These are phyloP conservation scores for Cantharellus cinnabarinus DNA, from an alignment of 768 basidiomycete genomes.

Conservation along the genomic window DNA sequence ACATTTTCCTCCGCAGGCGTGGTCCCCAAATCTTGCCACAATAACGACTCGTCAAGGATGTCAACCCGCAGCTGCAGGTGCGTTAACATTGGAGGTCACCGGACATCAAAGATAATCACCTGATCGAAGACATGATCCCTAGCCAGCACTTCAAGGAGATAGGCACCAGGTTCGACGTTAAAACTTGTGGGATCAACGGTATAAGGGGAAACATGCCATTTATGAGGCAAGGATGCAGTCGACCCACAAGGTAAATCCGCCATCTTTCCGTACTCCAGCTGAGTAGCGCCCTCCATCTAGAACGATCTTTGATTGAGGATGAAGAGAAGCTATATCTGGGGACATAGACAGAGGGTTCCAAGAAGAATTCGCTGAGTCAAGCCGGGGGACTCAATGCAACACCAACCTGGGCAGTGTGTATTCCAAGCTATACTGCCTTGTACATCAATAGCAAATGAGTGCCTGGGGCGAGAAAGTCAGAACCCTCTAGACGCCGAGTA, in stretches of 20 bases:
- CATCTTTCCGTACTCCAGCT: conserved; percentile 2
- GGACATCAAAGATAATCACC: not conserved
- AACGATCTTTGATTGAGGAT: conserved; percentile 2
- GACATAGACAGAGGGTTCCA: no score
- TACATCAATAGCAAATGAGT: no score
- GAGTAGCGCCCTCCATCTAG: conserved; percentile 5
- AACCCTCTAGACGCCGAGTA: no score
- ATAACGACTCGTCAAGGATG: not conserved
- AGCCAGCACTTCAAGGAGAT: conserved; percentile 6
- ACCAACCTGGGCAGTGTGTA: no score
- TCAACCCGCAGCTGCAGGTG: not conserved
- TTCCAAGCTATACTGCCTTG: no score
- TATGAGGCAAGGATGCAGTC: not conserved
- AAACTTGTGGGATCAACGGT: not conserved
- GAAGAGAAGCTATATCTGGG: not conserved
- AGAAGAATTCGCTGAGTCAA: no score
- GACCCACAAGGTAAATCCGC: conserved; percentile 5
- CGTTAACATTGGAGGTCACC: no score
- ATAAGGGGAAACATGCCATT: not conserved
- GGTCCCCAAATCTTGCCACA: not conserved
- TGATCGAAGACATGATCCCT: conserved; percentile 7
- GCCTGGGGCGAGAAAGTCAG: not conserved
- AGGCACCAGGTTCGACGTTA: conserved; percentile 6
- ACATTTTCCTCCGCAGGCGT: not conserved
- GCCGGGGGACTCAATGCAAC: no score